These are phyloP conservation scores for Mortierella antarctica DNA, from an alignment of 192 early-diverging fungal genomes.

Conservation along the genomic window DNA sequence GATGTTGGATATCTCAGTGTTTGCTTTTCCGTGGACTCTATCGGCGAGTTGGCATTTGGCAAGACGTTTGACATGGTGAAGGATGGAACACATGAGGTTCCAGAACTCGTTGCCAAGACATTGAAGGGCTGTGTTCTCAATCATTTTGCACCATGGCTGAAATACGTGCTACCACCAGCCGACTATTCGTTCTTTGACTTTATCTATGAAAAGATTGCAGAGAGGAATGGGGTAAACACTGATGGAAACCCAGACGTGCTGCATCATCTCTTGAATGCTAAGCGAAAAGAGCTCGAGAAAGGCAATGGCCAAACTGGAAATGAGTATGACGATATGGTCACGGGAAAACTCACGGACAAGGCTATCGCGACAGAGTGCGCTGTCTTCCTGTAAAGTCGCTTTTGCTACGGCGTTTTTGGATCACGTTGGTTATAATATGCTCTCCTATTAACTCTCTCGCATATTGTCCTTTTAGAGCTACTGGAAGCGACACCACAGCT, in stretches of 20 bases:
- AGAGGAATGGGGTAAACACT: constrained; percentile 2
- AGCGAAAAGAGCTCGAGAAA: constrained; percentile 28
- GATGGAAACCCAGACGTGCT: constrained; percentile 51
- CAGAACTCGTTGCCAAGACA: constrained; percentile 33
- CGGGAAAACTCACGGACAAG: constrained; percentile 46
- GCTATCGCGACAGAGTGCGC: constrained; percentile 51
- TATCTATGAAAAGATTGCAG: constrained; percentile 2
- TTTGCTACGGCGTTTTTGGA: not conserved
- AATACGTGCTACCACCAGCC: constrained; percentile 3
- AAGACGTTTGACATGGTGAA: constrained; percentile 63
- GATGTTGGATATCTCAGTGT: constrained; percentile 54
- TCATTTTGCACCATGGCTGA: constrained; percentile 32
- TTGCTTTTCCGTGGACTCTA: constrained; percentile 57
- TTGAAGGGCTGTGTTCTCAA: constrained; percentile 25
- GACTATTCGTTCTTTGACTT: constrained; percentile 26
- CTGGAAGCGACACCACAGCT: constrained; percentile 44
- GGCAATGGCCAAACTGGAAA: constrained; percentile 37
- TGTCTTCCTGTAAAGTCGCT: constrained; percentile 43
- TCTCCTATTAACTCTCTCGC: not conserved
- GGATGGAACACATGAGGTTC: constrained; percentile 55
- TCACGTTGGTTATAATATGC: not conserved
- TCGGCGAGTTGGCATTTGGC: constrained; percentile 66
- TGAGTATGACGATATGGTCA: constrained; percentile 37
- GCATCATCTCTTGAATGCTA: constrained; percentile 58
- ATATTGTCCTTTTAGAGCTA: constrained; percentile 21